Conservation (phyloP, 2,329 filamentous ascomycete genomes). For the Trichoderma atroviride region DNA sequence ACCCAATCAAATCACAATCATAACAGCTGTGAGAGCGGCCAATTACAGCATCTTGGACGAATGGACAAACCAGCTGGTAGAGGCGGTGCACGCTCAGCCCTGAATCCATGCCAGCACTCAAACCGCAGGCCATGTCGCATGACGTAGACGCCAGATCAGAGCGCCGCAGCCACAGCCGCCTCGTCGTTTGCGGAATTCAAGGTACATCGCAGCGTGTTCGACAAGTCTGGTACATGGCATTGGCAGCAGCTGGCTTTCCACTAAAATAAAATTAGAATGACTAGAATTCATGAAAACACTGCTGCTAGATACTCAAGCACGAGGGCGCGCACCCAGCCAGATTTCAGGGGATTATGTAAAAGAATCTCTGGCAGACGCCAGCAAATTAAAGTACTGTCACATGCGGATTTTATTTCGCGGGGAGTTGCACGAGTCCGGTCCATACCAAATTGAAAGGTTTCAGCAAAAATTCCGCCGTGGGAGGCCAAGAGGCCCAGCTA, state of each 20-base stretch:
- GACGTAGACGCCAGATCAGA: slow-evolving; percentile 11
- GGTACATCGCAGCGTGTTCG: background rate
- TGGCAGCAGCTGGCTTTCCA: background rate
- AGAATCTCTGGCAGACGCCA: background rate
- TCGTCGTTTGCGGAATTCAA: background rate
- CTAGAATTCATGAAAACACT: background rate
- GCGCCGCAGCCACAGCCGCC: background rate
- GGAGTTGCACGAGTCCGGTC: slow-evolving; percentile 9
- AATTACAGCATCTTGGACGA: background rate
- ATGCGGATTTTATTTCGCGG: slow-evolving; percentile 16
- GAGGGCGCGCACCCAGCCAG: background rate
- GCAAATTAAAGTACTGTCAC: background rate
- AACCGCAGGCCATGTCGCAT: slow-evolving; percentile 9
- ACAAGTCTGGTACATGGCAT: background rate
- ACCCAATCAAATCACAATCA: background rate
- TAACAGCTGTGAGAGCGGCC: background rate
- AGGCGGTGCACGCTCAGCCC: slow-evolving; percentile 20
- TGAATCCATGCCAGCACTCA: background rate
- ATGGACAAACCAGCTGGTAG: background rate
- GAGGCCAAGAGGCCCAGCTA: background rate
- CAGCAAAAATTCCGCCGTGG: background rate
- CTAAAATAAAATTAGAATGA: background rate
- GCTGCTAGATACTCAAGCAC: background rate
- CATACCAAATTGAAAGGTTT: background rate
- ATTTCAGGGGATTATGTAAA: background rate